Evolutionary conservation across 371 early-diverging fungal genomes (phyloP), one percentile per base, ranked within the genome.

Genomic region (Rhizopus sp.): DNA sequence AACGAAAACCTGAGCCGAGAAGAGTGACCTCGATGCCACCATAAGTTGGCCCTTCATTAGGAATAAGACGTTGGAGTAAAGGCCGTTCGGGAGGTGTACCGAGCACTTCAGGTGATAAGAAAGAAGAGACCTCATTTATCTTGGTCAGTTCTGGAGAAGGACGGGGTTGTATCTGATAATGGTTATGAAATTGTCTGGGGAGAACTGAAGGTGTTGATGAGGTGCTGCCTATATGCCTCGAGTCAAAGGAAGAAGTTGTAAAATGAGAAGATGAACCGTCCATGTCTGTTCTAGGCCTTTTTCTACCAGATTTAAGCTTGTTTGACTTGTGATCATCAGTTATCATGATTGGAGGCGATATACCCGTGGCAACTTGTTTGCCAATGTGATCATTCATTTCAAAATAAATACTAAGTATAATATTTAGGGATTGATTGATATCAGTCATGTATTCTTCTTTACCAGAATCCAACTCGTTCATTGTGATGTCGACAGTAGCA

Each of bases 261-360:
- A 54, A 49, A 31, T 29, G 13, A 4, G 35, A 29, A 13, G 7
- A 9, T 34, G 56, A n/a, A 5, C 37, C 32, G 40, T 35, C 55
- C 35, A 16, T 33, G 3, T 79, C 77, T 7, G 70, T 64, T 33
- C 78, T 78, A 12, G 66, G 61, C 13, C 80, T 66, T 38, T 82
- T 82, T 45, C 75, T 66, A 15, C 81, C 80, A 16, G 78, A 63
- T 57, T 79, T 82, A 37, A 74, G 63, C 68, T 92, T 93, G 55
- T 84, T 87, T 5, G 93, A 88, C 67, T 96, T 96, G 77, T 96
- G 97, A 66, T 96, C 97, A 62, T 96, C 97, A 1, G 97, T 96
- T 53, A 96, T 94, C 89, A 96, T 88, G 45, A 96, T 92, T 3
- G 97, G 94, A 3, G 95, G 92, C 8, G 95, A 93, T 62, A 90